Conservation (phyloP, 345 rosid genomes). For the Adansonia digitata region DNA sequence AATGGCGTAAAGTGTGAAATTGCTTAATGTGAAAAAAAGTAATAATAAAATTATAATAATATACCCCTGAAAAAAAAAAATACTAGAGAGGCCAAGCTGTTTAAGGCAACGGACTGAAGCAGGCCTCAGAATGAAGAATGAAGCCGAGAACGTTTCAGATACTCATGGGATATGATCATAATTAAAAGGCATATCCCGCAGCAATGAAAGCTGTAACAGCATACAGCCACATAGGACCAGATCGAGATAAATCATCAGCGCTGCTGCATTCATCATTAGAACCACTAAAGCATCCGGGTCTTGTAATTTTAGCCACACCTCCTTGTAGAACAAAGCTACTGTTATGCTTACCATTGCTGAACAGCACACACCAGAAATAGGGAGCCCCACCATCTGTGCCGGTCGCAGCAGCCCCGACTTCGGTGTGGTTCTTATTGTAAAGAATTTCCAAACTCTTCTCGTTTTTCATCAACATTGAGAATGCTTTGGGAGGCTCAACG, state of each 20-base stretch:
- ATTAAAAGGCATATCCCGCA: constrained; percentile 22
- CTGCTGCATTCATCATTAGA: constrained; percentile 56
- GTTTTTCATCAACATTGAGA: constrained; percentile 50
- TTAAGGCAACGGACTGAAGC: not conserved
- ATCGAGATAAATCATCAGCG: constrained; percentile 24
- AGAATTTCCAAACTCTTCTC: constrained; percentile 51
- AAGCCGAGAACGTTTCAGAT: constrained; percentile 1
- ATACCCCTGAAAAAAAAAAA: not conserved
- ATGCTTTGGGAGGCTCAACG: constrained; percentile 45
- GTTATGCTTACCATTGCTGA: constrained; percentile 57
- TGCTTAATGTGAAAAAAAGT: not conserved
- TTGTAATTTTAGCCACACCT: constrained; percentile 50
- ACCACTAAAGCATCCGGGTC: constrained; percentile 72
- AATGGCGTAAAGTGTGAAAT: not conserved
- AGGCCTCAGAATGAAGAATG: constrained; percentile 7
- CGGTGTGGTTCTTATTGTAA: constrained; percentile 57
- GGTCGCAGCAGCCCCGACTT: constrained; percentile 58
- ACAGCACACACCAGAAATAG: constrained; percentile 71
- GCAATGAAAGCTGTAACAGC: constrained; percentile 25
- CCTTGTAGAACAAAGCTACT: constrained; percentile 49
- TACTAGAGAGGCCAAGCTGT: not conserved
- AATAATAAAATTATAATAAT: not conserved
- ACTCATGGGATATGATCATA: constrained; percentile 19
- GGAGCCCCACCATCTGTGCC: constrained; percentile 64
- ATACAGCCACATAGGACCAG: constrained; percentile 21